Evolutionary conservation across 768 basidiomycete species (phyloP), one percentile per base, ranked within the genome.

Genomic region (Jaapia argillacea): DNA sequence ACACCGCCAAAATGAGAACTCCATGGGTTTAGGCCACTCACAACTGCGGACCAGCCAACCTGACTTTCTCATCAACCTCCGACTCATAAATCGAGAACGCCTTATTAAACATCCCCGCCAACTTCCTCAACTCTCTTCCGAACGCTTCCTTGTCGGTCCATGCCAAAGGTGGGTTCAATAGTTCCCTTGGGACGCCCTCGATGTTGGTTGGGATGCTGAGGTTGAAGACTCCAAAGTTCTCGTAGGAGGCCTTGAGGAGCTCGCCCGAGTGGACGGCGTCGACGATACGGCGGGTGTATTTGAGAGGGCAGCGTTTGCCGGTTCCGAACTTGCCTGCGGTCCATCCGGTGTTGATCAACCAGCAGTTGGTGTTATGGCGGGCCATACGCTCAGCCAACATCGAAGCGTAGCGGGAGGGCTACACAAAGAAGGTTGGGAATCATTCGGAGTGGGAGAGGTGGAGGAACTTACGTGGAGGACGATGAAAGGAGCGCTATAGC

Each of bases 401-500:
- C 63, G 84, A 75, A 33, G 96, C 94, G 64, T 99, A 99, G 49
- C 92, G 85, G 26, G n/a, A n/a, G 40, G 35, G 40, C 2, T 26
- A 37, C 23, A 44, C 25, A 40, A 42, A 5, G 45, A 43, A 10
- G 16, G 13, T 6, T 0, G 35, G 25, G 16, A 21, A n/a, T 21
- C 12, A 12, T 24, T 20, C 18, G 2, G 23, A 41, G 7, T 18
- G 33, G 48, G 20, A 31, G 37, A 38, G 5, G 14, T 14, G 10
- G 21, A 24, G 65, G n/a, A n/a, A n/a, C 79, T 31, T 58, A 83
- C 81, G 65, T 96, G 94, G 44, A 96, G 86, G 53, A 97, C 84
- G 61, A 99, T 97, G 77, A 99, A 98, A n/a, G 96, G 96, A 33
- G 93, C 91, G 53, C 85, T 87, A 77, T 97, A 99, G 67, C 96